A percentile compares a stretch with the other conserved stretches of the same genome.
Evolutionary conservation across 2,329 filamentous ascomycete species (phyloP).

Genomic region (Colletotrichum tanaceti): DNA sequence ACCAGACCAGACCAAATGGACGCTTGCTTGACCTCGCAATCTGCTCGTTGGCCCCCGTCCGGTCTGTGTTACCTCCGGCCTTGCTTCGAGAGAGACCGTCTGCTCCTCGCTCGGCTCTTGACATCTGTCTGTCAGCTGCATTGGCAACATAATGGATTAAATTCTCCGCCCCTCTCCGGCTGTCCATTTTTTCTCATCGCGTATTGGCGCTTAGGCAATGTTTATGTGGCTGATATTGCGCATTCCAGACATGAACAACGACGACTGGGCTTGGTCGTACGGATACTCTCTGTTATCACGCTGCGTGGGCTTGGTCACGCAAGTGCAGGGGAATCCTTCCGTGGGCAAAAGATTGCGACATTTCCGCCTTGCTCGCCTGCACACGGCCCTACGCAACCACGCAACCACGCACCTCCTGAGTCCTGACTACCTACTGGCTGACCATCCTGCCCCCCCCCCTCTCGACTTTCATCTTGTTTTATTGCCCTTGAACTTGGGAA

Average conservation of each 20-base stretch:
- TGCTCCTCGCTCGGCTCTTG: slow-evolving; percentile 16
- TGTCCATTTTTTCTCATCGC: background rate
- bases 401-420: too few species aligned
- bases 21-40: slow-evolving; percentile 18
- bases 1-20: slow-evolving; percentile 15
- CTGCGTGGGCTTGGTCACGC: slow-evolving; percentile 19
- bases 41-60: slow-evolving; percentile 10
- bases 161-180: background rate
- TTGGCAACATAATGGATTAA: slow-evolving; percentile 4
- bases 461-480: slow-evolving; percentile 22
- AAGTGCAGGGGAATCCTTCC: slow-evolving; percentile 30
- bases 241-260: background rate
- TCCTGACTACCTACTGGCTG: slow-evolving; percentile 2
- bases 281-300: background rate
- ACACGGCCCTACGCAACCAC: background rate
- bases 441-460: background rate
- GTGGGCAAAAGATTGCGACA: slow-evolving; percentile 30
- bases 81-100: slow-evolving; percentile 15
- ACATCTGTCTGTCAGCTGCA: slow-evolving; percentile 29
- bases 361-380: slow-evolving; percentile 21
- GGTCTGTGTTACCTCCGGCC: slow-evolving; percentile 1
- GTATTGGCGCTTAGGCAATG: background rate
- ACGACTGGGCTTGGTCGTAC: background rate
- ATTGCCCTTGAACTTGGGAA: background rate
- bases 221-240: slow-evolving; percentile 1